Conservation (phyloP, 148 eudicot genomes). For the Vaccinium corymbosum region DNA sequence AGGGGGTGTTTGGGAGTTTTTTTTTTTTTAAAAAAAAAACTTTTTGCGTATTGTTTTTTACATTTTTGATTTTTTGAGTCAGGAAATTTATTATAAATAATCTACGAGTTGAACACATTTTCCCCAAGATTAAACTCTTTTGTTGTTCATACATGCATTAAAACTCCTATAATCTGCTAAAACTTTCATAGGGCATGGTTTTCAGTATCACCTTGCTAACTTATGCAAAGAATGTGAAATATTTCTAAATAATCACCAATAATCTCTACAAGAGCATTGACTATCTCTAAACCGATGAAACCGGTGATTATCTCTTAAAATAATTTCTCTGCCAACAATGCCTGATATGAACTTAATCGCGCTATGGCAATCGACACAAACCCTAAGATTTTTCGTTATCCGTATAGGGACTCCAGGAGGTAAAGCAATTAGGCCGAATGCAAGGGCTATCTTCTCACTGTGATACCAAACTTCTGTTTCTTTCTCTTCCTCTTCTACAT, state of each 20-base stretch:
- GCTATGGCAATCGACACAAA: conserved; percentile 52
- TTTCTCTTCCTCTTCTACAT: conserved; percentile 59
- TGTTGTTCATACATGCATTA: background rate
- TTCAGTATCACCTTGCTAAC: background rate
- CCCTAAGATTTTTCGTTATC: conserved; percentile 54
- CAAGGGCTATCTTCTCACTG: conserved; percentile 63
- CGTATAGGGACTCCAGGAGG: conserved; percentile 54
- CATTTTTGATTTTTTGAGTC: no score
- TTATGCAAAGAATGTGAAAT: background rate
- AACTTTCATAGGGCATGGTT: background rate
- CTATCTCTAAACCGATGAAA: conserved; percentile 46
- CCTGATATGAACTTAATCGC: conserved; percentile 53
- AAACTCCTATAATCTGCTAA: background rate
- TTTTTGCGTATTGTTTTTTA: no score
- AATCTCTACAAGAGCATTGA: conserved; percentile 52
- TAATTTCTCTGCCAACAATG: conserved; percentile 43
- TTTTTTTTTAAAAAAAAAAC: no score
- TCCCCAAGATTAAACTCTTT: background rate
- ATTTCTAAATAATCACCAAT: conserved; percentile 34
- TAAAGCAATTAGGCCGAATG: conserved; percentile 45
- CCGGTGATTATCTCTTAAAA: conserved; percentile 49
- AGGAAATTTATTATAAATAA: no score
- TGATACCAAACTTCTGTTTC: conserved; percentile 58
- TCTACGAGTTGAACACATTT: background rate
- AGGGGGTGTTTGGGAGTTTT: no score